phyloP scores from a whole-genome alignment of 345 rosid species.

The Bretschneidera sinensis region DNA sequence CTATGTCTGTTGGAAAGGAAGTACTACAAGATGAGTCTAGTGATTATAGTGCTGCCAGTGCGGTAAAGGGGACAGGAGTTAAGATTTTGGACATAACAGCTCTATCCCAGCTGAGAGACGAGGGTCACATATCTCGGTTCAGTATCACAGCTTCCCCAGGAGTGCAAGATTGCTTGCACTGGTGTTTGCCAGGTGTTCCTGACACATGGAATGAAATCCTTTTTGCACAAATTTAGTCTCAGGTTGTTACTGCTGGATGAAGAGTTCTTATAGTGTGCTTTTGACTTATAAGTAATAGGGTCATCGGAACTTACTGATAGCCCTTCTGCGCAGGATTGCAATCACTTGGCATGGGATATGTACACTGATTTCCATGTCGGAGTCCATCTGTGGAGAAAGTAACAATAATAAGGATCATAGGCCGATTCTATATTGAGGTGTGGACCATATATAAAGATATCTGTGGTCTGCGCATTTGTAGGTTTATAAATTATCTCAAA shows the following conservation, averaged over 20 bases:
- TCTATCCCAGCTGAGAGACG: conserved; percentile 64
- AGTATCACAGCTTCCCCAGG: conserved; percentile 48
- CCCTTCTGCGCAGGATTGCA: not conserved
- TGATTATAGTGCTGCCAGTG: conserved; percentile 49
- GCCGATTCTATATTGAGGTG: not conserved
- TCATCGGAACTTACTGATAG: not conserved
- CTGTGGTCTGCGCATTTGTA: not conserved
- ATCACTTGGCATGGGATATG: not conserved
- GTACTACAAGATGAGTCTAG: conserved; percentile 59
- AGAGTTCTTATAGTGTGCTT: not conserved
- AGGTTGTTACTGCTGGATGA: not conserved
- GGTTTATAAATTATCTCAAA: not conserved
- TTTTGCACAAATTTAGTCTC: conserved; percentile 34
- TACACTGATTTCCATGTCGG: not conserved
- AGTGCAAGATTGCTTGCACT: conserved; percentile 69
- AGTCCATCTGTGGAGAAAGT: not conserved
- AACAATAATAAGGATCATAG: not conserved
- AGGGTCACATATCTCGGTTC: conserved; percentile 70
- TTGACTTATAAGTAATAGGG: not conserved
- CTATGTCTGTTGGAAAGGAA: conserved; percentile 74
- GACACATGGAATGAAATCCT: conserved; percentile 74
- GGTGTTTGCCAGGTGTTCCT: conserved; percentile 80
- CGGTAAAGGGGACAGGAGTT: conserved; percentile 61
- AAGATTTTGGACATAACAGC: conserved; percentile 70
- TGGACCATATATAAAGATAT: not conserved